A percentile compares a stretch with the other conserved stretches of the same genome.
Evolutionary conservation across 768 basidiomycete species (phyloP).

Genomic region (Boletus rubescentipes): DNA sequence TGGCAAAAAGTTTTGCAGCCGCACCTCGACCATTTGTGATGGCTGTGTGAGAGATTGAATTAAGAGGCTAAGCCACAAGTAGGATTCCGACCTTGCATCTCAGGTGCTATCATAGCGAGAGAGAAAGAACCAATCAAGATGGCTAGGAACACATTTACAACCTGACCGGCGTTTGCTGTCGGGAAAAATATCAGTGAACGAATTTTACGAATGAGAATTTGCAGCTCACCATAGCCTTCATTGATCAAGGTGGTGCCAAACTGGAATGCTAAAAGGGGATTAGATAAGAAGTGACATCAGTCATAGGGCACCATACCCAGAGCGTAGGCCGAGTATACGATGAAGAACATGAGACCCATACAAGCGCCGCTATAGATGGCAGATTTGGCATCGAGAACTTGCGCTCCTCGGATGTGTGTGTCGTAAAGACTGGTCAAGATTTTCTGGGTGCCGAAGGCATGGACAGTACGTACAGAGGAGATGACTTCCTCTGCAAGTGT

Average conservation of each 20-base stretch:
- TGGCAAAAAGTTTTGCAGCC: constrained; percentile 85
- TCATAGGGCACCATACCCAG: constrained; percentile 43
- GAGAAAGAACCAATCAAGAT: constrained; percentile 92
- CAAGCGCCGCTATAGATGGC: constrained; percentile 60
- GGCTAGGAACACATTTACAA: constrained; percentile 83
- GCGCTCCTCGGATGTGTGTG: constrained; percentile 53
- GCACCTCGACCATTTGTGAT: constrained; percentile 80
- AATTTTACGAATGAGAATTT: neutral
- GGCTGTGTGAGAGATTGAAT: constrained; percentile 39
- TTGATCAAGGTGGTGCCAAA: constrained; percentile 88
- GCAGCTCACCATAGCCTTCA: constrained; percentile 45
- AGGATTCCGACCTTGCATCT: constrained; percentile 64
- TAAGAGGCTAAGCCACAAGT: neutral
- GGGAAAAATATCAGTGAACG: neutral
- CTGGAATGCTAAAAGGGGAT: constrained; percentile 59
- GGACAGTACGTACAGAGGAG: constrained; percentile 82
- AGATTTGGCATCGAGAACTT: constrained; percentile 53
- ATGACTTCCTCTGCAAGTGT: constrained; percentile 91
- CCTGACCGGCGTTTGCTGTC: constrained; percentile 61
- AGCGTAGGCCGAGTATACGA: constrained; percentile 73
- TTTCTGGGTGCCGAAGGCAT: constrained; percentile 84
- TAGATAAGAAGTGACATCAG: neutral
- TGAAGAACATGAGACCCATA: constrained; percentile 75
- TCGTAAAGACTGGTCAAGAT: constrained; percentile 67
- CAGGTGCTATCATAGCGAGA: constrained; percentile 79